These are phyloP conservation scores for Debaryomyces maramus DNA, from an alignment of 805 yeast genomes.

Conservation along the genomic window DNA sequence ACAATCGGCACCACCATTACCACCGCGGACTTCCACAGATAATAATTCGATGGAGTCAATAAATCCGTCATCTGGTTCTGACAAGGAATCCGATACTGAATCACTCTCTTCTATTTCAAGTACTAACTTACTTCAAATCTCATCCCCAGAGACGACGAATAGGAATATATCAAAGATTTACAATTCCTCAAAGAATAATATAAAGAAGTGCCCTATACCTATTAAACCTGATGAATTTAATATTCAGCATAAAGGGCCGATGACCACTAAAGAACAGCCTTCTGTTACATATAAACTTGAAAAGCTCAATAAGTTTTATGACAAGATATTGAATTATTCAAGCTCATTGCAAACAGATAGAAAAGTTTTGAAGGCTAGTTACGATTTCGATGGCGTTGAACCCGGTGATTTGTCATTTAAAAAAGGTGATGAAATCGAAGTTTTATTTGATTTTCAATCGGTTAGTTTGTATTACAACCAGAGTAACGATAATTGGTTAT, in stretches of 20 bases:
- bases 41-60: constrained; percentile 11
- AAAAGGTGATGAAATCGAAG: constrained; percentile 32
- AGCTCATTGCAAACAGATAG: constrained; percentile 2
- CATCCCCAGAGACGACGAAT: constrained; percentile 18
- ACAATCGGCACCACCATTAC: constrained; percentile 7
- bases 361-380: constrained; percentile 14
- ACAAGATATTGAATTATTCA: constrained; percentile 8
- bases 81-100: constrained; percentile 10
- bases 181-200: constrained; percentile 35
- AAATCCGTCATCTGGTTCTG: constrained; percentile 7
- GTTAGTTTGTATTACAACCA: constrained; percentile 18
- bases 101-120: constrained; percentile 18
- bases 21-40: constrained; percentile 3
- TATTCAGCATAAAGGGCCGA: constrained; percentile 1
- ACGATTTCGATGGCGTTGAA: constrained; percentile 30
- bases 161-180: constrained; percentile 26
- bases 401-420: constrained; percentile 41
- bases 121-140: constrained; percentile 12
- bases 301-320: constrained; percentile 24
- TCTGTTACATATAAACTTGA: constrained; percentile 27
- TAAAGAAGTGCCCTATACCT: constrained; percentile 30
- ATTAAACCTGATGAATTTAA: constrained; percentile 3
- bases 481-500: constrained; percentile 31
- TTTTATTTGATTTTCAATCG: constrained; percentile 32
- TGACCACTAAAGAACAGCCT: constrained; percentile 15